Base-by-base conservation (phyloP, 768 basidiomycete genomes). In the Paxillus ammoniavirescens region DNA sequence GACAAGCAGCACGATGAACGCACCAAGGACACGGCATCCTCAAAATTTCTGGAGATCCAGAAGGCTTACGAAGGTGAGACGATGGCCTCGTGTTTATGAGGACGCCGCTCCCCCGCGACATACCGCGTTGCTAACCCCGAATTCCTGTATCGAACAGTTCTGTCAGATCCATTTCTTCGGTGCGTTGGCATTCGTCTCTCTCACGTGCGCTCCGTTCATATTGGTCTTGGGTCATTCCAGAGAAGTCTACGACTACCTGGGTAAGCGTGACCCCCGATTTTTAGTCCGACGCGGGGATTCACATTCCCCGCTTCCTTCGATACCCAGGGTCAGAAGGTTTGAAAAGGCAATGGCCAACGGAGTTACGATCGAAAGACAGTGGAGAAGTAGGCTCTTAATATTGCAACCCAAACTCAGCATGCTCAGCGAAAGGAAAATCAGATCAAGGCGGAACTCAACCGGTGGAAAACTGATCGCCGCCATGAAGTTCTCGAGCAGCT, bases 21-120 rank as follows among this genome's bases (percentile, higher is more conserved):
- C 15, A 70, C 76, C 54, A 83, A 81, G 63, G 76, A 72, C 46
- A 76, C 81, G 1, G 90, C 92, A 0, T 79, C 83, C 23, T 75
- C 77, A 31, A 80, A 79, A 47, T 93, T 93, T 57, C 76, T 87
- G 15, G 82, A 86, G 65, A 79, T 94, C 18, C 89, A 92, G 58
- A 86, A 86, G 58, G 91, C 92, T 12, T 93, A 93, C 65, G 84
- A 93, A 79, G 81, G 88, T 86, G 61, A 49, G 75, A 14, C 18
- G 41, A 15, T 40, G n/a, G 38, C 31, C n/a, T 36, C 23, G 28
- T 30, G 31, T 30, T 31, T 40, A 8, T 37, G 30, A 23, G 30
- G 42, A 13, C 30, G 26, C 31, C 42, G 36, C 18, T 51, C 42
- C 37, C 6, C 49, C 21, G 14, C 3, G 6, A 23, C n/a, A 7